Percentiles rank a stretch among this genome's conserved stretches.
Conservation (phyloP, 176 grass and related monocot species). For the Metroxylon sagu region DNA sequence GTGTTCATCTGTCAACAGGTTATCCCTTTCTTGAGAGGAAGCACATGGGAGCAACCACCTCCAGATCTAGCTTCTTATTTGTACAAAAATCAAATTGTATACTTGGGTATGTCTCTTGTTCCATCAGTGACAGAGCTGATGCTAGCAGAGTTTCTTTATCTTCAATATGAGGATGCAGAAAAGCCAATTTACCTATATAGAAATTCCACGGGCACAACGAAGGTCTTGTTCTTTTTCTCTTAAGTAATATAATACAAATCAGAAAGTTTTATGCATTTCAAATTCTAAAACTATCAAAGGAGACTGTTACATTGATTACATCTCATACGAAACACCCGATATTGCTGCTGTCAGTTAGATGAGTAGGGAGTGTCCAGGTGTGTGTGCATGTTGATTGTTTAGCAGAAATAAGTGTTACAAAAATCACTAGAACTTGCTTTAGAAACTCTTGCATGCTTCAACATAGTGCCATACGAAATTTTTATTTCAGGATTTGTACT, state of each 20-base stretch:
- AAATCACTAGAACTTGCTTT: too few species aligned
- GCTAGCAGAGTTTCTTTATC: conserved; percentile 74
- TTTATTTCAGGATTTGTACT: too few species aligned
- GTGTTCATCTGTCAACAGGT: conserved; percentile 30
- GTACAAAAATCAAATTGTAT: conserved; percentile 84
- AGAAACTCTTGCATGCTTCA: too few species aligned
- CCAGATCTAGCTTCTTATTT: conserved; percentile 75
- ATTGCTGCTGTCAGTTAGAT: too few species aligned
- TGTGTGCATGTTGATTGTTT: too few species aligned
- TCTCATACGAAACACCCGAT: too few species aligned
- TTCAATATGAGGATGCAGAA: conserved; percentile 67
- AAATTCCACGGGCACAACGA: conserved; percentile 82
- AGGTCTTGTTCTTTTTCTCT: conserved; percentile 27
- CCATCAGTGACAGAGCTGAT: conserved; percentile 67
- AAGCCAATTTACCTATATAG: conserved; percentile 92
- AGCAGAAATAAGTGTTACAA: too few species aligned
- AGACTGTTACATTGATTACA: too few species aligned
- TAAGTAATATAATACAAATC: not conserved
- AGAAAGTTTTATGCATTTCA: too few species aligned
- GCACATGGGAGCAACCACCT: conserved; percentile 41
- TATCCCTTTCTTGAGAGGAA: conserved; percentile 68
- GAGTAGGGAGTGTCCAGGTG: too few species aligned
- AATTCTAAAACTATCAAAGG: too few species aligned
- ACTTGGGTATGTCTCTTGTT: conserved; percentile 80
- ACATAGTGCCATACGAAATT: too few species aligned